Base-by-base conservation (phyloP, 495 filamentous ascomycete genomes). In the Aspergillus funiculosus region DNA sequence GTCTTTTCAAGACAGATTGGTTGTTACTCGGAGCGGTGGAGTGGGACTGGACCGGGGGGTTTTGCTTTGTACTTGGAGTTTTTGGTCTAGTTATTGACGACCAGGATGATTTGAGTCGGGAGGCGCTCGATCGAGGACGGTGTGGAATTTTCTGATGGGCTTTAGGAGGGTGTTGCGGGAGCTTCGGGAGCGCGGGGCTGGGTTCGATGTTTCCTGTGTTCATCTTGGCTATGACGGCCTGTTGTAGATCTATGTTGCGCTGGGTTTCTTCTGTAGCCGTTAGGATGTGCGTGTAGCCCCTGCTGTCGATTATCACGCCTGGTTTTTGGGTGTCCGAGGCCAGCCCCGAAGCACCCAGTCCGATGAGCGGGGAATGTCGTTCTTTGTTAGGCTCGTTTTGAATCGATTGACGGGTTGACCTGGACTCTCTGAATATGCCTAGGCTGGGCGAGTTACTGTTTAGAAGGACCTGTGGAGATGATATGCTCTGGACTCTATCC, bases 171-270 rank as follows among this genome's bases (percentile, higher is more conserved):
- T n/a, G n/a, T n/a, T n/a, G n/a, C n/a, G n/a, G n/a, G n/a, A n/a
- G n/a, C n/a, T n/a, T n/a, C n/a, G n/a, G n/a, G n/a, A n/a, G 4
- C 19, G n/a, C 9, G 15, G 26, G 19, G 34, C 20, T 38, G 8
- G 36, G 9, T 21, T 30, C 19, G 9, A 40, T 20, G 5, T 27
- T 9, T 1, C 47, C 53, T 0, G 60, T 35, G n/a, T 21, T 38
- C 60, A 63, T 61, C 43, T 59, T 63, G n/a, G 57, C 53, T 14
- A 61, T 48, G 1, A 63, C 60, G 5, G 58, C 60, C 9, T 60
- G 50, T 26, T 54, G 57, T 1, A 63, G 37, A 25, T 49, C 46
- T 5, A 46, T 14, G 10, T 53, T 24, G 5, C 58, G 54, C 31
- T 59, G 44, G 2, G 34, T 20, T 31, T 63, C 54, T 39, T 59